Evolutionary conservation across 768 basidiomycete species (phyloP), one percentile per base, ranked within the genome.

Genomic region (Cantharellus cinnabarinus): DNA sequence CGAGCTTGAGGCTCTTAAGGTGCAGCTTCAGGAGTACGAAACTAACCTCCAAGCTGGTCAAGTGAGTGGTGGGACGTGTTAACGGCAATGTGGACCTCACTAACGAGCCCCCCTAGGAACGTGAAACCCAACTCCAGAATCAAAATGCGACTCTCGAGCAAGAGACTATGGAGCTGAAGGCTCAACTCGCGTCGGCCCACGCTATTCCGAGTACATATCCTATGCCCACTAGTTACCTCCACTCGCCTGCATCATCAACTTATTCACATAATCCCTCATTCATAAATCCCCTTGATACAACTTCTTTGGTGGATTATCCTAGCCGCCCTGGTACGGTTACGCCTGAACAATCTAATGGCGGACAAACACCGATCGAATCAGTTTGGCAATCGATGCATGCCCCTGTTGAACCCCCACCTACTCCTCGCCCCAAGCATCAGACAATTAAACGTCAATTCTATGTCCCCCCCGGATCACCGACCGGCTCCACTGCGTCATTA

Each of bases 21-120:
- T 82, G 60, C 84, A 87, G 62, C 75, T 89, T 3, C 85, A 88
- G 64, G 86, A 88, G 64, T 75, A 75, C 59, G 84, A 85, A 78
- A 83, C 61, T 78, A 79, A 64, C 80, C 84, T 38, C 67, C 84
- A 62, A 67, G 73, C 58, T 77, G 82, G 78, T 88, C 88, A 68
- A 59, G 69, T 61, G 39, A 10, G 34, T 41, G 15, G 5, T 41
- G 14, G 14, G 14, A 15, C 59, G 5, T 61, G 40, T 10, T 54
- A 34, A 5, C 14, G 1, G 7, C 52, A 37, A 7, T 54, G 10
- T 54, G 29, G 1, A 10, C 44, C 0, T 10, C 35, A 54, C 52
- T 54, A 7, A 54, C 38, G 10, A 10, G 52, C 10, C 7, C 60
- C 58, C 60, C 20, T 65, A 89, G 87, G 83, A 85, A 65, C 81